Evolutionary conservation across 2,329 filamentous ascomycete genomes (phyloP), one percentile per base, ranked within the genome.

Genomic region (Colletotrichum trifolii): DNA sequence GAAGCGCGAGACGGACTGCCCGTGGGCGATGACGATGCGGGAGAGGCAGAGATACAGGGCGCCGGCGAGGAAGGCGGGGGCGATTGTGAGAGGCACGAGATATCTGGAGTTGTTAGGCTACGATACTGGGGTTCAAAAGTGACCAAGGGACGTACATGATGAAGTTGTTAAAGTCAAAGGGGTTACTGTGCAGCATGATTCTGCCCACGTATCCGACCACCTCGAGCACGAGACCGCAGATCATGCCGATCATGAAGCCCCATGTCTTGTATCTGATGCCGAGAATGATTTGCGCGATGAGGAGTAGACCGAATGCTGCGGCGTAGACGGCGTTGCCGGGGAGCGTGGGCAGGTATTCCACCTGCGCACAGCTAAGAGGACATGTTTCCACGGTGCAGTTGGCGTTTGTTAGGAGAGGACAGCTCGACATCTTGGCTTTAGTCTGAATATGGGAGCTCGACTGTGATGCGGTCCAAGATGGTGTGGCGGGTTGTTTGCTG

Each of bases 161-260:
- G 71, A 91, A 91, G 0, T 83, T 86, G 1, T 73, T 70, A 72
- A 89, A 83, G 15, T 71, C 77, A 70, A 87, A 90, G 0, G 87
- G 85, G 61, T 90, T 85, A n/a, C 81, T 71, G 58, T 85, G 79
- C 61, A 88, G 74, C 59, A 87, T 73, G 34, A 90, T 78, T 7
- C 89, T 81, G 0, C 86, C 89, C 0, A 78, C 76, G 61, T 91
- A 91, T 7, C 89, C 89, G n/a, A 89, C 71, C 15, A 89, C 82
- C 71, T 89, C 87, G 54, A 82, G 52, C 6, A 54, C 25, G 25
- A 54, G 52, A 33, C 52, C 52, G 39, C 52, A 54, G 39, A 48
- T 33, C 46, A 48, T 48, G 25, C 46, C 46, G 46, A 48, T 25
- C 46, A 48, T 48, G 46, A 48, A 48, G 11, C 46, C 46, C 46